A percentile compares a stretch with the other conserved stretches of the same genome.
Evolutionary conservation across 495 filamentous ascomycete genomes (phyloP).

Genomic region (Podospora fimiseda): DNA sequence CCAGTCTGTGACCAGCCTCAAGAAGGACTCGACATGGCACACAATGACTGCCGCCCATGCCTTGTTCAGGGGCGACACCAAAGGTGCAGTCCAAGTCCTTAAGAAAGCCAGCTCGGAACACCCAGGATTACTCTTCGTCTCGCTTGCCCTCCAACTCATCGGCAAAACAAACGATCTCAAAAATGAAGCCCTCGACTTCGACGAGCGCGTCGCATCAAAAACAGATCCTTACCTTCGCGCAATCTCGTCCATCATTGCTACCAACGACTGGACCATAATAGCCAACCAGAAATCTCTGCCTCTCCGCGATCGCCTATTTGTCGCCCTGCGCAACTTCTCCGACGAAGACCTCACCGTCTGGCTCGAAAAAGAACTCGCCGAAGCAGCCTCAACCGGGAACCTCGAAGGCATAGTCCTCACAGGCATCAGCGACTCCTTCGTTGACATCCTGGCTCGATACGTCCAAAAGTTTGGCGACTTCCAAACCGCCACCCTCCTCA

Average conservation of each 20-base stretch:
- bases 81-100: conserved; percentile 48
- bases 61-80: conserved; percentile 63
- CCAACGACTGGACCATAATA: conserved; percentile 79
- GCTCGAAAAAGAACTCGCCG: conserved; percentile 54
- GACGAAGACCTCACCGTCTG: conserved; percentile 72
- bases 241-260: conserved; percentile 85
- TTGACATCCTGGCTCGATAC: conserved; percentile 82
- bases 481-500: conserved; percentile 81
- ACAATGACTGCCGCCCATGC: conserved; percentile 78
- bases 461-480: conserved; percentile 80
- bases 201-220: conserved; percentile 41
- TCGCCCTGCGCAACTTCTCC: conserved; percentile 76
- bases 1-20: conserved; percentile 44
- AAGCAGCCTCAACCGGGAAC: conserved; percentile 66
- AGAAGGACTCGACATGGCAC: conserved; percentile 58
- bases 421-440: conserved; percentile 68
- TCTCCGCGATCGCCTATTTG: conserved; percentile 74
- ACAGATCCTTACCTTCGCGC: conserved; percentile 83
- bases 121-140: conserved; percentile 47
- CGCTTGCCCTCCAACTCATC: conserved; percentile 47
- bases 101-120: conserved; percentile 43
- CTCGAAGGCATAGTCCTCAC: conserved; percentile 86
- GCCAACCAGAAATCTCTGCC: conserved; percentile 76
- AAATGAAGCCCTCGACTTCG: conserved; percentile 40
- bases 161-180: conserved; percentile 26